Base-by-base conservation (phyloP, 306 rosid genomes). In the Delonix regia region DNA sequence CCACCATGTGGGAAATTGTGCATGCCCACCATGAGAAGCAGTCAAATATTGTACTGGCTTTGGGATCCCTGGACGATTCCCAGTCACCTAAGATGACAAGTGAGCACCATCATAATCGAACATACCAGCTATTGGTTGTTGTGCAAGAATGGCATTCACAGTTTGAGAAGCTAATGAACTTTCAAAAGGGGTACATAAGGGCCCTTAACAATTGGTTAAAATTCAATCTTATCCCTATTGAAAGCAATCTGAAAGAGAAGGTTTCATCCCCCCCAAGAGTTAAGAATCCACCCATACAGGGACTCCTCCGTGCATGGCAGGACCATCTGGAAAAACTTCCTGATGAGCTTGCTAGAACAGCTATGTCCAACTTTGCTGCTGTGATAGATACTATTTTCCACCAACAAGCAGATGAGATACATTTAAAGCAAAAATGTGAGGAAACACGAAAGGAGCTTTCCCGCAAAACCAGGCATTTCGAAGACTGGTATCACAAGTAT, bases 241-340 rank as follows among this genome's bases (percentile, higher is more conserved):
- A 90, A 71, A 90, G 89, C 83, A 88, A 69, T 84, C 71, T 88
- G 76, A 90, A 71, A 76, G 94, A 88, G 78, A 84, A 85, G 83
- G 90, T 90, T 69, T 90, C 92, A 33, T 86, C 92, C 18, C 94
- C 94, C 1, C 88, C 90, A 68, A 86, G 88, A 80, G 61, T 80
- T 34, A 80, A 42, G 34, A 81, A 27, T 5, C 94, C 94, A 11
- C 88, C 89, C 5, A 88, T 90, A 51, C 85, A 78, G 44, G 55
- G n/a, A 18, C 86, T 88, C 75, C 84, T 90, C 64, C 71, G 27
- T 28, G 78, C 48, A 2, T 90, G 94, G 94, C 92, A 85, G 9
- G 88, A 90, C 39, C 66, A 74, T 71, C 86, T 90, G 59, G 94
- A 86, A 9, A 86, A 86, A 78, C 87, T 90, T 36, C 92, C 89